Percentiles rank a stretch among this genome's conserved stretches.
phyloP scores from a whole-genome alignment of 2,329 filamentous ascomycete genomes.

The Phialophora chinensis region DNA sequence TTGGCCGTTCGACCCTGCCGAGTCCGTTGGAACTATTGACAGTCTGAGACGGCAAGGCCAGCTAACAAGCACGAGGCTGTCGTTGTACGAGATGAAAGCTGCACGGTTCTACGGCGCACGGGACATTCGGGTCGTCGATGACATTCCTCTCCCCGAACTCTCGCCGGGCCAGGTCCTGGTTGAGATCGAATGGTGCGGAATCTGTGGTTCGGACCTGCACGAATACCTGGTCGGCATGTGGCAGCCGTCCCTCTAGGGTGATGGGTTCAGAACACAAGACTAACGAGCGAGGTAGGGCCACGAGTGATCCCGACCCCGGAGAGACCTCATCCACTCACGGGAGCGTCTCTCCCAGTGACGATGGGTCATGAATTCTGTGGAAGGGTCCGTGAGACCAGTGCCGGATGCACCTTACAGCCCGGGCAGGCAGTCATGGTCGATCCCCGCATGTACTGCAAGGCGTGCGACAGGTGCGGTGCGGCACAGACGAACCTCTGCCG shows the following conservation, averaged over 20 bases:
- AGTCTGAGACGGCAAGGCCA: no score
- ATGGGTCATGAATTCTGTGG: conserved; percentile 27
- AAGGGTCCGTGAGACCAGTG: background rate
- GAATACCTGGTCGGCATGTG: conserved; percentile 35
- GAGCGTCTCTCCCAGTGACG: conserved; percentile 11
- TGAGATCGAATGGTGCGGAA: conserved; percentile 27
- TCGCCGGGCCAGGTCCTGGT: conserved; percentile 25
- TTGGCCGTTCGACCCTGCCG: no score
- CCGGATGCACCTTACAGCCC: background rate
- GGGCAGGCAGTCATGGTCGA: conserved; percentile 21
- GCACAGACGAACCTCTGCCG: conserved; percentile 13
- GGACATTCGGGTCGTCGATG: conserved; percentile 15
- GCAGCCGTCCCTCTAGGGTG: background rate
- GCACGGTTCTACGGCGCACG: conserved; percentile 11
- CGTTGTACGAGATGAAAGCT: conserved; percentile 8
- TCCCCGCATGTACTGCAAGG: conserved; percentile 13
- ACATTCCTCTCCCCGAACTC: conserved; percentile 10
- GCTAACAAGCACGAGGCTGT: no score
- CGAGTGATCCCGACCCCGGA: background rate
- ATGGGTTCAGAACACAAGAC: background rate
- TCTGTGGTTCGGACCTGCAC: conserved; percentile 22
- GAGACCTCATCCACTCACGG: conserved; percentile 5
- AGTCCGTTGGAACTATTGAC: no score
- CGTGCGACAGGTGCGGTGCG: conserved; percentile 5
- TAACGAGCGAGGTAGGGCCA: conserved; percentile 10